Base-by-base conservation (phyloP, 1,284 basidiomycete species). In the Cystobasidiaceae sp. region DNA sequence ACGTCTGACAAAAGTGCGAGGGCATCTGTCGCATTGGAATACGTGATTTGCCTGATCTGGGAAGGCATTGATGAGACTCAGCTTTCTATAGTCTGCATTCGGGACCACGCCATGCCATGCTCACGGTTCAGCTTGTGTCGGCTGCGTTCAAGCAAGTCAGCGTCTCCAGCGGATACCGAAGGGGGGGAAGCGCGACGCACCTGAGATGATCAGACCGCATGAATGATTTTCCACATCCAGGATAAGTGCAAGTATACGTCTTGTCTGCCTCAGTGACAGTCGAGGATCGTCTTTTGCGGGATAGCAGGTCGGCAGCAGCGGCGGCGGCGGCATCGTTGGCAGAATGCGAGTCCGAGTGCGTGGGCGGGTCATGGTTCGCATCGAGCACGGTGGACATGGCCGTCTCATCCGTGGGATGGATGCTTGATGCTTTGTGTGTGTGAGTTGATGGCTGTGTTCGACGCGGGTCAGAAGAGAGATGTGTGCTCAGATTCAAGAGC, bases 41-140 rank as follows among this genome's bases (percentile, higher is more conserved):
- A 66, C 58, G 21, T 57, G 54, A 9, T 23, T 34, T n/a, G 63
- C 44, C 33, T 66, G 45, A 30, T 66, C 61, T 64, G 61, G n/a
- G n/a, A n/a, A n/a, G n/a, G n/a, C n/a, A 55, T 41, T 21, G n/a
- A 55, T n/a, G 17, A 37, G n/a, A n/a, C n/a, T n/a, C n/a, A n/a
- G n/a, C n/a, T n/a, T n/a, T n/a, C n/a, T n/a, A n/a, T 13, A 15
- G 33, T 25, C 9, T 9, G 50, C 30, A 17, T 52, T 8, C 13
- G 17, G 23, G 8, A 17, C 5, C 48, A n/a, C n/a, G 8, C 33
- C 7, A 11, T 17, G 32, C 21, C 21, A 8, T n/a, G 21, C 60
- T 62, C 9, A 62, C 60, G 60, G 21, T 62, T 62, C 17, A 62
- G 39, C 25, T 46, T 52, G 33, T 62, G 60, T 19, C 60, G 48